Conservation (phyloP, 352 stramenopile genomes). For the Phytopythium mirpurense region DNA sequence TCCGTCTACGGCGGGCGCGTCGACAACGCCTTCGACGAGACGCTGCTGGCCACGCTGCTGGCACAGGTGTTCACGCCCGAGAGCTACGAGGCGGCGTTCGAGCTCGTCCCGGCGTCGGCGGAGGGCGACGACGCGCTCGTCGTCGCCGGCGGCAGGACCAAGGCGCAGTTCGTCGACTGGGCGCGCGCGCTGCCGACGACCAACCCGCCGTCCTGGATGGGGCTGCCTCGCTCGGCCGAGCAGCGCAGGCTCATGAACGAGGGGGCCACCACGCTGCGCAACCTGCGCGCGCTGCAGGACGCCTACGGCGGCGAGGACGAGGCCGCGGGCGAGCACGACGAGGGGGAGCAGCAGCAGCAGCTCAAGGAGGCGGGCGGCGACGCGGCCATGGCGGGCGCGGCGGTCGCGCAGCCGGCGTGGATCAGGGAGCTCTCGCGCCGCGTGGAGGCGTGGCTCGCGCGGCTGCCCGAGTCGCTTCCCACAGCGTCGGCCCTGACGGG, state of each 20-base stretch:
- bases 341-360: constrained; percentile 58
- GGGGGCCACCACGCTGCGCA: constrained; percentile 66
- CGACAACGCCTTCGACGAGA: constrained; percentile 96
- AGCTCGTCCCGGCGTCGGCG: constrained; percentile 47
- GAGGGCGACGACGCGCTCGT: constrained; percentile 62
- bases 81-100: constrained; percentile 90
- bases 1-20: constrained; percentile 98
- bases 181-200: constrained; percentile 78
- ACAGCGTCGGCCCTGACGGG: constrained; percentile 10
- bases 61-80: constrained; percentile 91
- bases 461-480: constrained; percentile 50
- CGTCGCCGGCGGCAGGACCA: constrained; percentile 88
- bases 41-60: constrained; percentile 93
- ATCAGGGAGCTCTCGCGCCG: constrained; percentile 75
- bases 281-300: constrained; percentile 83
- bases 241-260: constrained; percentile 85
- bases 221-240: constrained; percentile 89
- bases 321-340: constrained; percentile 16
- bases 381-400: constrained; percentile 14
- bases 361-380: constrained; percentile 45
- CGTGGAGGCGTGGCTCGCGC: constrained; percentile 50
- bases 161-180: constrained; percentile 91
- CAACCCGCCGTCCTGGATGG: constrained; percentile 92
- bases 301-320: constrained; percentile 47
- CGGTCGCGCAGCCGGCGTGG: constrained; percentile 57